phyloP scores from a whole-genome alignment of 2,329 filamentous ascomycete species.

The Graphilbum fragrans region DNA sequence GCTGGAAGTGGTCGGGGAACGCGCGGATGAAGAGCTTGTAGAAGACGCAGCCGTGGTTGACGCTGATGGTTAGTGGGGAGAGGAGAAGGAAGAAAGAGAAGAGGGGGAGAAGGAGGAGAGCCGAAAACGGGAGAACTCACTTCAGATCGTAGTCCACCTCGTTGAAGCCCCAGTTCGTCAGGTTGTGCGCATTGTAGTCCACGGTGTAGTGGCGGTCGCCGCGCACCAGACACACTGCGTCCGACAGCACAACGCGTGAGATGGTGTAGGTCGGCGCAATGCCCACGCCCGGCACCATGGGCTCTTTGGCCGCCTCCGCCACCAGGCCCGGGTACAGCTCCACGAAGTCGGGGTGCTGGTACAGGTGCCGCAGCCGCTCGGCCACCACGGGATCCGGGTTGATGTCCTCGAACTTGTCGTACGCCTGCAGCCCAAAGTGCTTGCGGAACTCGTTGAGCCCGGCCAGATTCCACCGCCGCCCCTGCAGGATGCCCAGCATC shows the following conservation, averaged over 20 bases:
- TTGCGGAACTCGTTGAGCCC: conserved; percentile 77
- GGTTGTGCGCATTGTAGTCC: conserved; percentile 61
- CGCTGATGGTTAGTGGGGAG: conserved; percentile 11
- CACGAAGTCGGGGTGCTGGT: conserved; percentile 67
- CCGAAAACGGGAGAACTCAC: background rate
- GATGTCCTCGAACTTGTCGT: conserved; percentile 72
- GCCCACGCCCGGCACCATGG: conserved; percentile 63
- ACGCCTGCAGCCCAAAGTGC: conserved; percentile 65
- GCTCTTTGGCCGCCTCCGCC: conserved; percentile 61
- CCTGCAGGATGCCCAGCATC: conserved; percentile 68
- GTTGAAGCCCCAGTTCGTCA: conserved; percentile 78
- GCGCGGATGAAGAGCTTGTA: conserved; percentile 74
- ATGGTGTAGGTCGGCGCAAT: conserved; percentile 67
- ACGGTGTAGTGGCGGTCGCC: conserved; percentile 68
- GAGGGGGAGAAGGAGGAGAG: background rate
- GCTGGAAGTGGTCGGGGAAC: conserved; percentile 68
- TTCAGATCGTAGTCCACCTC: conserved; percentile 61
- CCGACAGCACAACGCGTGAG: conserved; percentile 63
- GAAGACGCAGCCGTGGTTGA: conserved; percentile 74
- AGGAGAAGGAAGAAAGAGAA: background rate
- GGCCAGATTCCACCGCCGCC: conserved; percentile 64
- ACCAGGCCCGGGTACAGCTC: conserved; percentile 73
- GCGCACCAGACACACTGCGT: conserved; percentile 66
- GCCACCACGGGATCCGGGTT: conserved; percentile 64
- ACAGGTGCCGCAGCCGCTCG: conserved; percentile 52